Conservation (phyloP, 306 rosid species). For the Senna tora region DNA sequence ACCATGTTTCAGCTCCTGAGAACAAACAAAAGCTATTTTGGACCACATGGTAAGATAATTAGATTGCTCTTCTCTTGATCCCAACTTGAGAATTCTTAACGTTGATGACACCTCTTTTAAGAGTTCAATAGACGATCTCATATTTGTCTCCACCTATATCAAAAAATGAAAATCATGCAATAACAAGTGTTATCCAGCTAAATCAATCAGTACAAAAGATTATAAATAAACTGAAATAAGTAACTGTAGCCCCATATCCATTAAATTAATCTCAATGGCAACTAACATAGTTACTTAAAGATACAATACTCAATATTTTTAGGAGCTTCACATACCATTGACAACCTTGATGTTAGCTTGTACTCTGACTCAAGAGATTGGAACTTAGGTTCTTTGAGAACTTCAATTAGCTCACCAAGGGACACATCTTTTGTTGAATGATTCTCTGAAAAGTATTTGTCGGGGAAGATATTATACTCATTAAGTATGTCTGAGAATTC, state of each 20-base stretch:
- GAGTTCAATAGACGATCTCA: slow-evolving; percentile 72
- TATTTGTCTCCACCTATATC: slow-evolving; percentile 72
- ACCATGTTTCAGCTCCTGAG: slow-evolving; percentile 82
- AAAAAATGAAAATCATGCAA: slow-evolving; percentile 36
- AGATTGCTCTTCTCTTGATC: slow-evolving; percentile 70
- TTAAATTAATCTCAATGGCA: slow-evolving; percentile 24
- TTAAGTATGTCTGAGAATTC: slow-evolving; percentile 48
- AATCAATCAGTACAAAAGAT: slow-evolving; percentile 15
- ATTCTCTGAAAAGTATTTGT: slow-evolving; percentile 53
- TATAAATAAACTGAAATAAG: slow-evolving; percentile 3
- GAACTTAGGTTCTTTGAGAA: slow-evolving; percentile 69
- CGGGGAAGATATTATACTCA: slow-evolving; percentile 44
- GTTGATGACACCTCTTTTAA: slow-evolving; percentile 60
- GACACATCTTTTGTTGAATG: slow-evolving; percentile 45
- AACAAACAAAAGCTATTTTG: slow-evolving; percentile 59
- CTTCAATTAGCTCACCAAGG: slow-evolving; percentile 56
- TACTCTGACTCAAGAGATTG: slow-evolving; percentile 67
- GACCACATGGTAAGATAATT: slow-evolving; percentile 71
- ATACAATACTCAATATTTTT: not conserved
- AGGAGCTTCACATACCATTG: slow-evolving; percentile 59
- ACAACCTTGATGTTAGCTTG: slow-evolving; percentile 61
- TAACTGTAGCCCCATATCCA: slow-evolving; percentile 26
- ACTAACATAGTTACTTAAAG: not conserved
- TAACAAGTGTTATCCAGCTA: slow-evolving; percentile 39
- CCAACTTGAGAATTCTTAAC: slow-evolving; percentile 65